phyloP scores from a whole-genome alignment of 805 yeast species.

The Cyberlindnera petersonii region DNA sequence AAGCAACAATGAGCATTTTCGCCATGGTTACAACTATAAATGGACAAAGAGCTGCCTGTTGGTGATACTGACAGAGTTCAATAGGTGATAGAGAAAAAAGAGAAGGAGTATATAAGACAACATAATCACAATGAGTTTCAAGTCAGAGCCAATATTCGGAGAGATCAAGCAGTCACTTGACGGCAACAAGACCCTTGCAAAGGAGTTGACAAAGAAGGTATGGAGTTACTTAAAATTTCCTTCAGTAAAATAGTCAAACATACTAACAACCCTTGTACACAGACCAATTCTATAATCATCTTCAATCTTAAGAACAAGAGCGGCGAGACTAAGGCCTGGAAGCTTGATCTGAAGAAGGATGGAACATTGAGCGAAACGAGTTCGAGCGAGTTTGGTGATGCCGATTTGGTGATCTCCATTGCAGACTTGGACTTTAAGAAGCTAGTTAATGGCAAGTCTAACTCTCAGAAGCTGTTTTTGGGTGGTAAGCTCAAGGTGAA shows the following conservation, averaged over 20 bases:
- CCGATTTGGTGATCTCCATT: conserved; percentile 64
- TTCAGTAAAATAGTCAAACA: conserved; percentile 3
- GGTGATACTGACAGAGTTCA: too few species aligned
- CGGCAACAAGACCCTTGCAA: conserved; percentile 15
- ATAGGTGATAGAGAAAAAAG: too few species aligned
- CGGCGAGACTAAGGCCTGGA: conserved; percentile 54
- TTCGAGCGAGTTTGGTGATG: conserved; percentile 41
- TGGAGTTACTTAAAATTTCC: too few species aligned
- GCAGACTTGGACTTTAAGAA: conserved; percentile 66
- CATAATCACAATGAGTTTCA: conserved; percentile 20
- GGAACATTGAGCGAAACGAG: conserved; percentile 42
- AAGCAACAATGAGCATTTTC: too few species aligned
- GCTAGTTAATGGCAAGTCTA: conserved; percentile 73
- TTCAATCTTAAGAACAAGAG: conserved; percentile 65
- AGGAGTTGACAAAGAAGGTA: conserved; percentile 23
- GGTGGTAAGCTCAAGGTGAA: conserved; percentile 79
- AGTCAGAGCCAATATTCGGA: conserved; percentile 24
- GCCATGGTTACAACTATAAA: too few species aligned
- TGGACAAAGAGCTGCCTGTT: too few species aligned
- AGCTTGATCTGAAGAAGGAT: conserved; percentile 55
- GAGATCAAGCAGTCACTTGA: conserved; percentile 21
- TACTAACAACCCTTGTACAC: not conserved
- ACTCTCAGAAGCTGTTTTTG: conserved; percentile 82
- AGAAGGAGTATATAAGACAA: too few species aligned
- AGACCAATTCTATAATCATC: conserved; percentile 57